Percentiles rank a stretch among this genome's conserved stretches.
Evolutionary conservation across 1,284 basidiomycete genomes (phyloP).

Genomic region (Anthracocystis setariae): DNA sequence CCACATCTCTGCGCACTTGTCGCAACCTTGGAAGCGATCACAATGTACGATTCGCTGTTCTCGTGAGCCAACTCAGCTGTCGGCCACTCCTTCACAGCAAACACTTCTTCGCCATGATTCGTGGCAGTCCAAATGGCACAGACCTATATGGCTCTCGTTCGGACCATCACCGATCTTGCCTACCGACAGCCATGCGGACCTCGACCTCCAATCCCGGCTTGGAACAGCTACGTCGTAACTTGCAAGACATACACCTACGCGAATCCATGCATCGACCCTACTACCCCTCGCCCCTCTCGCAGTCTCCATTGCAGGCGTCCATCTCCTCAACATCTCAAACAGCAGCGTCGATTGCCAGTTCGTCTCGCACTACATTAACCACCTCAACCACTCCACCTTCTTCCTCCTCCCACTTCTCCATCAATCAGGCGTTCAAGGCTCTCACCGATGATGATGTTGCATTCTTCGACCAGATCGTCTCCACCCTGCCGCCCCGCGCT

Average conservation of each 20-base stretch:
- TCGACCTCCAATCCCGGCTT: background rate
- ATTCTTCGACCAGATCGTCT: conserved; percentile 61
- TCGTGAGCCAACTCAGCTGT: too few species aligned
- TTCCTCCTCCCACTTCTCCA: conserved; percentile 41
- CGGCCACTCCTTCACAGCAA: too few species aligned
- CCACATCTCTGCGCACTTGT: too few species aligned
- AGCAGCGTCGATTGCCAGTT: conserved; percentile 35
- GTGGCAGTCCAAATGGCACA: background rate
- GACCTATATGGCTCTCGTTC: background rate
- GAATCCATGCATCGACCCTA: conserved; percentile 30
- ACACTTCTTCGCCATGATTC: conserved; percentile 3
- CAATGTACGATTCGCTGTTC: too few species aligned
- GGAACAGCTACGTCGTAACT: conserved; percentile 20
- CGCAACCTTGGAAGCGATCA: too few species aligned
- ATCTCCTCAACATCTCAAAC: conserved; percentile 40
- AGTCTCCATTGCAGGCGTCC: conserved; percentile 43
- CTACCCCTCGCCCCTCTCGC: conserved; percentile 44
- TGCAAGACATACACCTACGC: conserved; percentile 16
- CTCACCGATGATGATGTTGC: conserved; percentile 47
- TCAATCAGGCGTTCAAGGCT: conserved; percentile 37
- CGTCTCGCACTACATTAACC: conserved; percentile 24
- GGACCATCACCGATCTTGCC: background rate
- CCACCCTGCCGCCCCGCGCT: conserved; percentile 38
- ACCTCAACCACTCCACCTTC: conserved; percentile 31
- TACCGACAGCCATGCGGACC: background rate